Conservation (phyloP, 495 filamentous ascomycete species). For the Aspergillus ostianus region DNA sequence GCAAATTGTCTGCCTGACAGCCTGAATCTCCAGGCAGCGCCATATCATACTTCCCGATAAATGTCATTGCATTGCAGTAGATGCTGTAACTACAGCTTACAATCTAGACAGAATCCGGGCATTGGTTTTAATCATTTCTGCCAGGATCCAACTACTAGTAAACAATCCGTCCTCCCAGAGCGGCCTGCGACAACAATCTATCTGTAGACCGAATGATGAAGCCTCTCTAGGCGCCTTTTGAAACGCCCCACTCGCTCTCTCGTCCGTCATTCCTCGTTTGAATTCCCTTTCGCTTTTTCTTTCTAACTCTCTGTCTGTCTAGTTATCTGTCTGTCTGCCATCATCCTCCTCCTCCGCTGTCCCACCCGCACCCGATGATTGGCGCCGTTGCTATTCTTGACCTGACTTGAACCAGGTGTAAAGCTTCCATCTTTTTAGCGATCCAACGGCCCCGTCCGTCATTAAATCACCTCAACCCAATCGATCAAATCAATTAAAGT, state of each 20-base stretch:
- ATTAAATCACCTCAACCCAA: not conserved
- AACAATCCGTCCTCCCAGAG: too few relatives aligned
- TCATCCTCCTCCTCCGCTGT: not conserved
- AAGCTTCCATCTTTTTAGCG: not conserved
- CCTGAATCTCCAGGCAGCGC: not conserved
- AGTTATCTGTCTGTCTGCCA: not conserved
- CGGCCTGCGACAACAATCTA: not conserved
- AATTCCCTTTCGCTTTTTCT: not conserved
- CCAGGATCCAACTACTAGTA: too few relatives aligned
- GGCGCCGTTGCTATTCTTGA: slow-evolving; percentile 2
- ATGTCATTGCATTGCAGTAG: too few relatives aligned
- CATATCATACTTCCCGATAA: not conserved
- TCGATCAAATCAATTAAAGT: not conserved
- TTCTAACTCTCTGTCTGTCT: not conserved
- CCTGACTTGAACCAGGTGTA: not conserved
- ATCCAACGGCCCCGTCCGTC: not conserved
- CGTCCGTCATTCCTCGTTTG: slow-evolving; percentile 3
- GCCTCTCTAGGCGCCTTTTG: slow-evolving; percentile 20
- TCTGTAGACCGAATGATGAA: slow-evolving; percentile 6
- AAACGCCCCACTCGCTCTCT: slow-evolving; percentile 20
- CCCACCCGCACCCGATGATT: slow-evolving; percentile 6
- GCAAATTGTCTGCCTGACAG: not conserved
- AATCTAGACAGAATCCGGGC: too few relatives aligned
- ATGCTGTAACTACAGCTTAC: too few relatives aligned
- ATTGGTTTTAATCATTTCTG: too few relatives aligned